phyloP scores from a whole-genome alignment of 495 filamentous ascomycete species.

The Monascus purpureus region DNA sequence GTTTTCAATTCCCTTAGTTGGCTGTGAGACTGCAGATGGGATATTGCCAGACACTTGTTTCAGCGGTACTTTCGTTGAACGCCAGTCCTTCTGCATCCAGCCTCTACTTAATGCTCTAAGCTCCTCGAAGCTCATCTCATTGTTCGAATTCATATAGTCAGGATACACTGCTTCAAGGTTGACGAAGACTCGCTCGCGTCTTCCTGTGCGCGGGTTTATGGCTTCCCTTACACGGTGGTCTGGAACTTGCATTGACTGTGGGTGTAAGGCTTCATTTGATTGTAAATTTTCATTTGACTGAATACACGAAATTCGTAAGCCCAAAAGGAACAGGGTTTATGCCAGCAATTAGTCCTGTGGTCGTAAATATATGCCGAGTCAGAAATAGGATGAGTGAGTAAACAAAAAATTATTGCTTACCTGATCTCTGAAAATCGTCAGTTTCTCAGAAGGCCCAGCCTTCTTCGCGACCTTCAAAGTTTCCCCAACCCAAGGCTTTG shows the following conservation, averaged over 20 bases:
- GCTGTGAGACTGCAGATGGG: slow-evolving; percentile 5
- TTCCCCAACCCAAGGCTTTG: slow-evolving; percentile 85
- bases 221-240: slow-evolving; percentile 53
- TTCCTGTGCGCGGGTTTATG: slow-evolving; percentile 63
- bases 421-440: slow-evolving; percentile 90
- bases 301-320: slow-evolving; percentile 40
- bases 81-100: slow-evolving; percentile 63
- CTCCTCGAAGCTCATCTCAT: slow-evolving; percentile 83
- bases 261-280: slow-evolving; percentile 19
- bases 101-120: slow-evolving; percentile 66
- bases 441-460: slow-evolving; percentile 58
- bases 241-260: slow-evolving; percentile 19
- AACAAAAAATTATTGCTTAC: slow-evolving; percentile 44
- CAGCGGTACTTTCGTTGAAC: slow-evolving; percentile 21
- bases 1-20: slow-evolving; percentile 5
- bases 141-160: slow-evolving; percentile 46
- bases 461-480: slow-evolving; percentile 78
- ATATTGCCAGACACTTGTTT: slow-evolving; percentile 26
- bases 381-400: slow-evolving; percentile 16
- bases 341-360: slow-evolving; percentile 88
- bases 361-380: slow-evolving; percentile 67
- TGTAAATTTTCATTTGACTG: slow-evolving; percentile 40
- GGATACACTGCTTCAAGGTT: slow-evolving; percentile 77
- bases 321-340: slow-evolving; percentile 41
- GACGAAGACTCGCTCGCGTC: slow-evolving; percentile 73